Evolutionary conservation across 768 basidiomycete species (phyloP), one percentile per base, ranked within the genome.

Genomic region (Inosperma sp.): DNA sequence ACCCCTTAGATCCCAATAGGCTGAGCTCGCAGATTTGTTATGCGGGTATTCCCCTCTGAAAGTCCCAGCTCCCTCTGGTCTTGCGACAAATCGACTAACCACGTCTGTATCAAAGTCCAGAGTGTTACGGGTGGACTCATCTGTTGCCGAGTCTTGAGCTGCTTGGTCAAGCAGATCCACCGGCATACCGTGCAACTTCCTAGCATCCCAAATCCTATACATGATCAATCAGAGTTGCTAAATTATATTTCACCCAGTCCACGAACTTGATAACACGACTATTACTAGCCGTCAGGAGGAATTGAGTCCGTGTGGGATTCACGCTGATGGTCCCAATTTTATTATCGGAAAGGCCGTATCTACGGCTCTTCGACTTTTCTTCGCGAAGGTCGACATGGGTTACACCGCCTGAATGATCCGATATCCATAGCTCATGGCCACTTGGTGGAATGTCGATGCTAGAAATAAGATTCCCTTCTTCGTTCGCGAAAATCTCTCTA

Each of bases 391-490:
- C 90, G 17, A 88, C 67, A 54, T 88, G 89, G 6, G 85, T 87
- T 4, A 81, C 72, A 19, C 88, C 84, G 13, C 90, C 90, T 6
- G 67, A 56, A 3, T 71, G 75, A 62, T 93, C 90, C 1, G 88
- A 87, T 47, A 92, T 76, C 90, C 90, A 93, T 77, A 93, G 79
- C 61, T 91, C 88, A 43, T 84, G 71, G 0, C 90, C 89, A 3
- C 71, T 69, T 0, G 83, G 80, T 0, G 79, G 66, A 10, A 89
- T 58, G 55, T 93, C 90, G 44, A 92, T 72, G 56, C 81, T 83
- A n/a, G 77, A 79, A 22, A 91, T 80, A 31, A 91, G 72, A 10
- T 64, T 62, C 23, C 62, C 55, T 33, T 83, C 78, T 2, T 83
- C 81, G 16, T 76, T 78, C 2, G 81, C 72, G 58, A 77, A 86